phyloP scores from a whole-genome alignment of 1,284 basidiomycete species.

The Ustilago crameri region DNA sequence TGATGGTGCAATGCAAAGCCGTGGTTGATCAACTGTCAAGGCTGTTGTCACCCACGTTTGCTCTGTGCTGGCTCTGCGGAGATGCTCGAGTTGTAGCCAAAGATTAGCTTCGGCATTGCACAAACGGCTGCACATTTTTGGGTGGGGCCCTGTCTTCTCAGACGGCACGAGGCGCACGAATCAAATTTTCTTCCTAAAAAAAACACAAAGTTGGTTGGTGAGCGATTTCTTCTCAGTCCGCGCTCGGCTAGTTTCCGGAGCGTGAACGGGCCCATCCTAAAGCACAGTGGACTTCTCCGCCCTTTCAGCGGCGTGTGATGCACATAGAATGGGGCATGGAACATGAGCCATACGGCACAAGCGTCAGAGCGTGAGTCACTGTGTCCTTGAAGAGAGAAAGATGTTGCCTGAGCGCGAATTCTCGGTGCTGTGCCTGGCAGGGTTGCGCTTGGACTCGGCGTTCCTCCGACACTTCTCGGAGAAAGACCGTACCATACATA shows the following conservation, averaged over 20 bases:
- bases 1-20: slow-evolving; percentile 4
- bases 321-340: not conserved
- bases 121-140: not conserved
- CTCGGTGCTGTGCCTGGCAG: too few species aligned
- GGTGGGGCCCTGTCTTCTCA: not conserved
- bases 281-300: not conserved
- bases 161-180: slow-evolving; percentile 13
- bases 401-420: not conserved
- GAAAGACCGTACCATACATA: too few species aligned
- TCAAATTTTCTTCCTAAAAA: slow-evolving; percentile 42
- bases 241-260: slow-evolving; percentile 27
- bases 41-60: not conserved
- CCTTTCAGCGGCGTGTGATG: too few species aligned
- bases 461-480: slow-evolving; percentile 5
- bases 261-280: not conserved
- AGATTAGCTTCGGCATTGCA: too few species aligned
- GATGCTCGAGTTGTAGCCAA: too few species aligned
- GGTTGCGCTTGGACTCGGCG: not conserved
- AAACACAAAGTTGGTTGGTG: slow-evolving; percentile 6
- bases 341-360: too few species aligned
- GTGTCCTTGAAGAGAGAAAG: too few species aligned
- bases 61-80: not conserved
- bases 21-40: slow-evolving; percentile 6
- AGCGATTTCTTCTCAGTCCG: slow-evolving; percentile 17
- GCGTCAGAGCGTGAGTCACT: too few species aligned